Base-by-base conservation (phyloP, 768 basidiomycete genomes). In the Russula brevipes region DNA sequence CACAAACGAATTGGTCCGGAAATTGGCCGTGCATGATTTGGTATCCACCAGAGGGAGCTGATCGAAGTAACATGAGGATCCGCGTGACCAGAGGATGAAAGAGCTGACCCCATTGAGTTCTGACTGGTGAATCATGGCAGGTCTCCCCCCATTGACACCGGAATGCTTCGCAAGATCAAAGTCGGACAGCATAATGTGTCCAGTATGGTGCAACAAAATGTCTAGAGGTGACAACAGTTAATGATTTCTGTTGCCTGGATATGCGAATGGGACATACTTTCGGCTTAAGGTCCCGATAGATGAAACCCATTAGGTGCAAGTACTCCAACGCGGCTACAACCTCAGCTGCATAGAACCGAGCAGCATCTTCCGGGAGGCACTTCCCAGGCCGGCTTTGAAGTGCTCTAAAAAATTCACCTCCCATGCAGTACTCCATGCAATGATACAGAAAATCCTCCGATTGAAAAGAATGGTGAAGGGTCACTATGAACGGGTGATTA, bases 391-490 rank as follows among this genome's bases (percentile, higher is more conserved):
- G 83, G 52, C 90, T 91, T 74, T 99, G 97, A 66, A 99, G 78
- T 9, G 96, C 95, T 41, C 97, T 88, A 82, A 99, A 99, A 79
- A 99, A 99, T 73, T 99, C 97, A 61, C 97, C 97, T 41, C 97
- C 92, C 85, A 97, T 95, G 77, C 97, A 99, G 76, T 98, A 98
- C 76, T 98, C 92, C 92, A 94, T 94, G 81, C 94, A 97, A 75
- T 98, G 96, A 76, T 98, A 99, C 35, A 99, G 85, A 76, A 97
- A 97, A 63, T 92, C 90, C 70, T 95, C 92, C 14, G 94, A 98
- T 77, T 99, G 97, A 80, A 99, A 99, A 4, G 96, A 98, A 76
- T 99, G 97, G 76, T 98, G 91, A 42, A 99, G 85, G 31, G 97
- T 98, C 70, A 99, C 96, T 76, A 99, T 99, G 82, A 99, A 99